Conservation (phyloP, 805 yeast genomes). For the Metschnikowia chrysomelidarum region DNA sequence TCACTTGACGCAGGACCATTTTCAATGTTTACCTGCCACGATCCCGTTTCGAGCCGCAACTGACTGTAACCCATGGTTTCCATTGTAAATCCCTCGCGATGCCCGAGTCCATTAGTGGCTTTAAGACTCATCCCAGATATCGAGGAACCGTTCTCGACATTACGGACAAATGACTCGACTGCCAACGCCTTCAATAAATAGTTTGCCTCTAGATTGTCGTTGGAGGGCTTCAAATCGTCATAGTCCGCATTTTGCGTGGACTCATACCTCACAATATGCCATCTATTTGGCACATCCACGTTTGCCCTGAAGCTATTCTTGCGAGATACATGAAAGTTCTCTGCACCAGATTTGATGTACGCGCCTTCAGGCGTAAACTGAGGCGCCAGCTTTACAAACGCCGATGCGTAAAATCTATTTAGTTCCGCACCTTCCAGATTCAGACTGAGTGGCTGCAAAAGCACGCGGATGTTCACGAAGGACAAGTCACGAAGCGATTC, state of each 20-base stretch:
- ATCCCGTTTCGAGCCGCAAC: slow-evolving; percentile 69
- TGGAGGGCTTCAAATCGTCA: slow-evolving; percentile 50
- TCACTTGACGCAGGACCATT: slow-evolving; percentile 25
- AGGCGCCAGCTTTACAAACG: slow-evolving; percentile 33
- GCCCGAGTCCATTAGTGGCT: slow-evolving; percentile 19
- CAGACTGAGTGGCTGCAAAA: slow-evolving; percentile 55
- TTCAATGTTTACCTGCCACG: slow-evolving; percentile 54
- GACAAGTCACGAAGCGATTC: slow-evolving; percentile 41
- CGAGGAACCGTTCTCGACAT: slow-evolving; percentile 31
- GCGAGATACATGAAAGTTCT: slow-evolving; percentile 32
- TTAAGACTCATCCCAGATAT: slow-evolving; percentile 56
- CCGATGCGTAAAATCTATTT: slow-evolving; percentile 57
- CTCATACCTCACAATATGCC: slow-evolving; percentile 60
- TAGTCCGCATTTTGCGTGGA: slow-evolving; percentile 48
- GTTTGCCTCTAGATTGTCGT: slow-evolving; percentile 24
- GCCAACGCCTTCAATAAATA: slow-evolving; percentile 54
- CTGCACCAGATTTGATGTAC: slow-evolving; percentile 2
- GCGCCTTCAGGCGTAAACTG: slow-evolving; percentile 29
- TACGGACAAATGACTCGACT: slow-evolving; percentile 70
- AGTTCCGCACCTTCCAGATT: slow-evolving; percentile 42
- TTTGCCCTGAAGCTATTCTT: slow-evolving; percentile 25
- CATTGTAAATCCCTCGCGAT: slow-evolving; percentile 71
- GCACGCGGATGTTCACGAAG: slow-evolving; percentile 51
- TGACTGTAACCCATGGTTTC: slow-evolving; percentile 82
- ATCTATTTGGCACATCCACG: slow-evolving; percentile 59